phyloP scores from a whole-genome alignment of 2,329 filamentous ascomycete species.

The Mycogone perniciosa region DNA sequence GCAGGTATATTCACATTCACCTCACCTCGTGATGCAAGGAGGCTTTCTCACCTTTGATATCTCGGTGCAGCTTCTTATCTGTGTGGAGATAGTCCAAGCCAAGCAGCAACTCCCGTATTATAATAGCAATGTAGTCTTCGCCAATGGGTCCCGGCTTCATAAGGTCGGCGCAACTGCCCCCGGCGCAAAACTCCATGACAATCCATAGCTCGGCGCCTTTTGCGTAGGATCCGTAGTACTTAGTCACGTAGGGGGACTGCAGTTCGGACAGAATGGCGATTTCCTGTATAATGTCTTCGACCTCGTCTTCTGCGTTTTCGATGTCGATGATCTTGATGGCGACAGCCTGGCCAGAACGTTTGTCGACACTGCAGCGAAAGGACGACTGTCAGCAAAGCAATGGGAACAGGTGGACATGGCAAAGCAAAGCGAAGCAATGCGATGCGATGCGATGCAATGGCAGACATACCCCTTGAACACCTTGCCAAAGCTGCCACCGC shows the following conservation, averaged over 20 bases:
- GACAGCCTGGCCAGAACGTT: constrained; percentile 84
- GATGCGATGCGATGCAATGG: not conserved
- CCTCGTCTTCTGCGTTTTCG: constrained; percentile 97
- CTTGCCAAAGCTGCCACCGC: constrained; percentile 95
- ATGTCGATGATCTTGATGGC: constrained; percentile 99
- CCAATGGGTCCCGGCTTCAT: constrained; percentile 89
- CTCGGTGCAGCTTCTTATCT: constrained; percentile 92
- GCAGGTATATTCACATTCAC: not conserved
- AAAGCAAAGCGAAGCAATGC: not conserved
- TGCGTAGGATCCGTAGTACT: constrained; percentile 94
- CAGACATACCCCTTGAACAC: constrained; percentile 85
- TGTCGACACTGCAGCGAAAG: constrained; percentile 65
- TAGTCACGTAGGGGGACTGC: constrained; percentile 92
- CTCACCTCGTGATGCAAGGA: not conserved
- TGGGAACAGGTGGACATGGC: not conserved
- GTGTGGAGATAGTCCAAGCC: constrained; percentile 89
- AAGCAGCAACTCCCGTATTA: constrained; percentile 80
- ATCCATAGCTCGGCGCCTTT: constrained; percentile 98
- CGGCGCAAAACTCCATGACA: constrained; percentile 98
- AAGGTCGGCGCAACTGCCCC: constrained; percentile 90
- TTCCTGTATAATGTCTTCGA: constrained; percentile 98
- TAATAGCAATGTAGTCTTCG: constrained; percentile 96
- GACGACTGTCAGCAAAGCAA: not conserved
- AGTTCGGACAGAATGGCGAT: constrained; percentile 96
- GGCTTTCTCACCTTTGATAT: constrained; percentile 76